phyloP scores from a whole-genome alignment of 1,284 basidiomycete genomes.

The Xerocomus amazonicus region DNA sequence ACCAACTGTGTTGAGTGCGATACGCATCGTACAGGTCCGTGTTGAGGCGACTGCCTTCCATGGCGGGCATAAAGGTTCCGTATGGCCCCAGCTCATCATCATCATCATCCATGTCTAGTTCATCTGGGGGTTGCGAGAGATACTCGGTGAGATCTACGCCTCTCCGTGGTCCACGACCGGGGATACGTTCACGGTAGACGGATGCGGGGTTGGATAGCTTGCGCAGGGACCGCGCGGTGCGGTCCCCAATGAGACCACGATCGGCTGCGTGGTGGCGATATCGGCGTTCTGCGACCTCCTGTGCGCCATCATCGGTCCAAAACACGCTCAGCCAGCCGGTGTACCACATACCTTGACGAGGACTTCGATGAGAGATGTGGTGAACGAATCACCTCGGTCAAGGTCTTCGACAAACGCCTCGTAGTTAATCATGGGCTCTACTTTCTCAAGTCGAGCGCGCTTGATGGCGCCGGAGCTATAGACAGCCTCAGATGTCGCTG shows the following conservation, averaged over 20 bases:
- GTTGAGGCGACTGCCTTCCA: constrained; percentile 53
- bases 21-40: constrained; percentile 56
- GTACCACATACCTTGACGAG: constrained; percentile 61
- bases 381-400: constrained; percentile 71
- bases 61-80: constrained; percentile 27
- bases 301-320: constrained; percentile 2
- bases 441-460: constrained; percentile 55
- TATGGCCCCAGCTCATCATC: constrained; percentile 44
- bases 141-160: constrained; percentile 44
- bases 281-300: constrained; percentile 73
- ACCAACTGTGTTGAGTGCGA: constrained; percentile 32
- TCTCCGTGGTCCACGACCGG: constrained; percentile 29
- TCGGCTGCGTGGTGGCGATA: constrained; percentile 49
- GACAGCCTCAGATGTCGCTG: background rate
- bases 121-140: constrained; percentile 45
- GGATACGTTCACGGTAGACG: constrained; percentile 45
- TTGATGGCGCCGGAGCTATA: constrained; percentile 62
- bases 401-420: constrained; percentile 68
- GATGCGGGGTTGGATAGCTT: constrained; percentile 50
- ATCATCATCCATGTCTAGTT: constrained; percentile 58
- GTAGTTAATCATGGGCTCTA: constrained; percentile 58
- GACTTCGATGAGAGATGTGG: constrained; percentile 63
- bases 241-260: constrained; percentile 58
- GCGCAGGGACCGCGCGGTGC: constrained; percentile 58
- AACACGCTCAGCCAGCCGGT: background rate